Evolutionary conservation across 2,329 filamentous ascomycete genomes (phyloP).

Genomic region (Monosporascus sp.): DNA sequence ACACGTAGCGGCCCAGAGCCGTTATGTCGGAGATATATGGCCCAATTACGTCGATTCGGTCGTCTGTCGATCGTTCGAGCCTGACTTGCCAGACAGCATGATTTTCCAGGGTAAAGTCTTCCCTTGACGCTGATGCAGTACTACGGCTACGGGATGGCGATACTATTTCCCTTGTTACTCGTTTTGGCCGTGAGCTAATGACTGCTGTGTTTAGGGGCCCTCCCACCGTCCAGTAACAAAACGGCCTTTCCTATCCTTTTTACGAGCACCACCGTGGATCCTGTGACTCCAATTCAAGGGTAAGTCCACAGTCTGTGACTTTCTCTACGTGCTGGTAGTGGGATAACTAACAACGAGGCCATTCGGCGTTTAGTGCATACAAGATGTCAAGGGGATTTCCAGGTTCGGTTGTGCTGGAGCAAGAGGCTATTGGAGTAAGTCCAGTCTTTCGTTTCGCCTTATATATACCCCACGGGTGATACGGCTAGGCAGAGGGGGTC

Average conservation of each 20-base stretch:
- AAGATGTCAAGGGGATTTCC: slow-evolving; percentile 25
- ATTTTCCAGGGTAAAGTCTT: slow-evolving; percentile 16
- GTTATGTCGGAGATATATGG: slow-evolving; percentile 26
- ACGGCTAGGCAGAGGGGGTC: slow-evolving; percentile 13
- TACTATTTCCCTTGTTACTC: too few relatives aligned
- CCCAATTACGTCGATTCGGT: slow-evolving; percentile 21
- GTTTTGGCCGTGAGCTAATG: too few relatives aligned
- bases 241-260: slow-evolving; percentile 35
- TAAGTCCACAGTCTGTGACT: slow-evolving; percentile 13
- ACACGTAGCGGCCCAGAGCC: slow-evolving; percentile 22
- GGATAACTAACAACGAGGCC: slow-evolving; percentile 3
- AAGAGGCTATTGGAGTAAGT: slow-evolving; percentile 31
- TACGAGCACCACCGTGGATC: slow-evolving; percentile 33
- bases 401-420: slow-evolving; percentile 24
- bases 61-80: slow-evolving; percentile 19
- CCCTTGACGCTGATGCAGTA: slow-evolving; percentile 14
- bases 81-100: slow-evolving; percentile 25
- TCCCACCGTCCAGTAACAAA: slow-evolving; percentile 1
- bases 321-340: not conserved
- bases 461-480: slow-evolving; percentile 9
- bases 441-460: not conserved
- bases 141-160: slow-evolving; percentile 2
- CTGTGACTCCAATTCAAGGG: slow-evolving; percentile 31
- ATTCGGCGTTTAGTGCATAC: slow-evolving; percentile 13
- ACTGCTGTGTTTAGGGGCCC: too few relatives aligned